Conservation (phyloP, 129 eudicot species). For the Artemisia argyi region DNA sequence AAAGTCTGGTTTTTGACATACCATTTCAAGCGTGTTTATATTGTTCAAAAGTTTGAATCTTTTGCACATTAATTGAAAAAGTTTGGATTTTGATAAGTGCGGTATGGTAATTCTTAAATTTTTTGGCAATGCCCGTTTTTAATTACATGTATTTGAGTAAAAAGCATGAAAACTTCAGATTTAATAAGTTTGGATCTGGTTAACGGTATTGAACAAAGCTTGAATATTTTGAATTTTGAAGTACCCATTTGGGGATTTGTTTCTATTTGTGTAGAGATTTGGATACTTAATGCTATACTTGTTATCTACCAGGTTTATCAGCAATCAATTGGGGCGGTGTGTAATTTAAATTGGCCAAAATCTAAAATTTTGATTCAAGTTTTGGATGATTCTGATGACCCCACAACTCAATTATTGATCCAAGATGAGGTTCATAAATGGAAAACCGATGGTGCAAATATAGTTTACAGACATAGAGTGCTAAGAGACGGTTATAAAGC, state of each 20-base stretch:
- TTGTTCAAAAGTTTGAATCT: not conserved
- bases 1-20: not conserved
- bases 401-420: slow-evolving; percentile 65
- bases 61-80: not conserved
- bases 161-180: not conserved
- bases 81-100: not conserved
- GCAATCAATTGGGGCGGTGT: slow-evolving; percentile 88
- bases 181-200: slow-evolving; percentile 8
- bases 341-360: slow-evolving; percentile 92
- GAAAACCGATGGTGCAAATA: slow-evolving; percentile 78
- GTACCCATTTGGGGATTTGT: not conserved
- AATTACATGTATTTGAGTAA: not conserved
- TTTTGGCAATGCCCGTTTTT: not conserved
- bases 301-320: slow-evolving; percentile 69
- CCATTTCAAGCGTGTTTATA: not conserved
- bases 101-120: not conserved
- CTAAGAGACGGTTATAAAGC: slow-evolving; percentile 87
- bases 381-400: slow-evolving; percentile 89
- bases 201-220: not conserved
- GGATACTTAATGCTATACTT: slow-evolving; percentile 15
- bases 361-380: slow-evolving; percentile 71
- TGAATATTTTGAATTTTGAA: not conserved
- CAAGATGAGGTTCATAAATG: slow-evolving; percentile 86
- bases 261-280: not conserved
- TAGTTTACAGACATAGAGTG: slow-evolving; percentile 78